phyloP scores from a whole-genome alignment of 2,329 filamentous ascomycete genomes.

The Rhynchosporium secalis region DNA sequence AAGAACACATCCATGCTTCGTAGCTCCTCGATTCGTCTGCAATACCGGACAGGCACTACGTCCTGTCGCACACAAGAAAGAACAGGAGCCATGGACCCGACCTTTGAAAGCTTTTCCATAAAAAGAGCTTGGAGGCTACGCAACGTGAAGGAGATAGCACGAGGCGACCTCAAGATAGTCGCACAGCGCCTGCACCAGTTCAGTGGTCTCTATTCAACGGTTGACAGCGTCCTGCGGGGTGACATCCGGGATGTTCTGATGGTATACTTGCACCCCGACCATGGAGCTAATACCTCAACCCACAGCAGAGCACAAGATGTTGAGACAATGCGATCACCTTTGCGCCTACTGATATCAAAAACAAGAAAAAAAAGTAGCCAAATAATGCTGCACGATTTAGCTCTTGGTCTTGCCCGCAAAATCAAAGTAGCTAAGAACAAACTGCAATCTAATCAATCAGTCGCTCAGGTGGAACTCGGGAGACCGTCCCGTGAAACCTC shows the following conservation, averaged over 20 bases:
- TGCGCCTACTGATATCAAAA: conserved; percentile 10
- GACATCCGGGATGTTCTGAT: conserved; percentile 17
- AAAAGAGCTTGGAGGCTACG: conserved; percentile 13
- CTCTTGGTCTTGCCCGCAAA: conserved; percentile 8
- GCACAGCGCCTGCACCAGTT: conserved; percentile 11
- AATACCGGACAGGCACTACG: conserved; percentile 25
- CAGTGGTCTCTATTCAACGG: not conserved
- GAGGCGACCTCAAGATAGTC: conserved; percentile 16
- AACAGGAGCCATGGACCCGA: conserved; percentile 15
- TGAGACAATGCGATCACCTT: conserved; percentile 3
- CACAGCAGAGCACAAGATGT: conserved; percentile 12
- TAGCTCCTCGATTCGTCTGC: conserved; percentile 26
- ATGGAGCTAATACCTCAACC: not conserved
- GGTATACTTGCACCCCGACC: not conserved
- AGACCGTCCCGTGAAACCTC: not conserved
- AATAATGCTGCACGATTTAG: conserved; percentile 1
- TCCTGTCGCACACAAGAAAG: conserved; percentile 20
- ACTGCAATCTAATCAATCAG: not conserved
- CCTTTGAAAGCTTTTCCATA: conserved; percentile 22
- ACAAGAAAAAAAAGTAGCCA: not conserved
- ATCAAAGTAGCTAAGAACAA: conserved; percentile 1
- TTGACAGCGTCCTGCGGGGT: conserved; percentile 21
- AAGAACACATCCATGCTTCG: conserved; percentile 24
- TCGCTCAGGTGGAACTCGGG: not conserved
- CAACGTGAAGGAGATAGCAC: conserved; percentile 14